Evolutionary conservation across 2,329 filamentous ascomycete genomes (phyloP).

Genomic region (Tolypocladium ophioglossoides): DNA sequence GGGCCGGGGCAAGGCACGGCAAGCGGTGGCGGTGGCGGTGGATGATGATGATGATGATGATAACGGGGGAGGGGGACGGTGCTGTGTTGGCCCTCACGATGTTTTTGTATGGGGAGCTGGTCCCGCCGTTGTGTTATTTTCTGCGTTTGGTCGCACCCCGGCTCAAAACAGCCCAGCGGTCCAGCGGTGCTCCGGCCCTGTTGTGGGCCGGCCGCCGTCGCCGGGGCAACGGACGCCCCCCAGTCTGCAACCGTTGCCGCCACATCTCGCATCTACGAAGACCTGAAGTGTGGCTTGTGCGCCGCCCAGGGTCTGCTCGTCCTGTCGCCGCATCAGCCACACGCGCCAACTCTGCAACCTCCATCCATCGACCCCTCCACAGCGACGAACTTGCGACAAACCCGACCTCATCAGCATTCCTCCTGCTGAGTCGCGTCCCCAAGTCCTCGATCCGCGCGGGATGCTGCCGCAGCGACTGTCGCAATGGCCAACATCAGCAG

Average conservation of each 20-base stretch:
- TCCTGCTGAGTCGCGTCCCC: neutral
- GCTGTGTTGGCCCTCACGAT: slow-evolving; percentile 12
- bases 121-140: neutral
- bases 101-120: slow-evolving; percentile 19
- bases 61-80: neutral
- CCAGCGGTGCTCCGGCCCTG: slow-evolving; percentile 1
- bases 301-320: neutral
- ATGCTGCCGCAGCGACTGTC: neutral
- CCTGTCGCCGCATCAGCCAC: neutral
- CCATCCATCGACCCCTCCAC: neutral
- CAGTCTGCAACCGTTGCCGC: slow-evolving; percentile 1
- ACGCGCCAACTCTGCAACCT: too few relatives aligned
- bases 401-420: slow-evolving; percentile 6
- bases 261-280: too few relatives aligned
- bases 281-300: neutral
- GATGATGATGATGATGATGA: neutral
- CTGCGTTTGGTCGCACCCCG: slow-evolving; percentile 2
- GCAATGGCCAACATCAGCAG: slow-evolving; percentile 19
- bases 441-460: neutral
- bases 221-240: slow-evolving; percentile 10
- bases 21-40: neutral
- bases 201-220: slow-evolving; percentile 9
- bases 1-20: neutral
- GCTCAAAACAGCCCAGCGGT: slow-evolving; percentile 4
- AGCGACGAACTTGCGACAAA: neutral